A percentile compares a stretch with the other conserved stretches of the same genome.
Conservation (phyloP, 805 yeast species). For the Zygoascus ofunaensis region DNA sequence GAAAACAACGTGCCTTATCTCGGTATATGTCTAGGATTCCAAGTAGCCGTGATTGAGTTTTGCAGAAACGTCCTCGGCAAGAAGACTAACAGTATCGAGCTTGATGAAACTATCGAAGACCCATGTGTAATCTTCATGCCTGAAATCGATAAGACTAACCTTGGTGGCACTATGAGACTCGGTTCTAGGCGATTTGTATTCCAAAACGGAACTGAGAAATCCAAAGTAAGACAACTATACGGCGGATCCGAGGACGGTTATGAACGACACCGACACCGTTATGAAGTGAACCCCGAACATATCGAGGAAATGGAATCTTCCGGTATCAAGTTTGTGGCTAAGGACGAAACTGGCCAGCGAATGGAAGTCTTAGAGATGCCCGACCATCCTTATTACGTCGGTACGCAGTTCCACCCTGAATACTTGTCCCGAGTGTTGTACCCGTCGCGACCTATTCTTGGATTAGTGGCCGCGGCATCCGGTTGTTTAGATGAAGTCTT, state of each 20-base stretch:
- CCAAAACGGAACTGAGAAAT: conserved; percentile 55
- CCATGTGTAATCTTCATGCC: conserved; percentile 96
- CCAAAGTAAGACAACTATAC: conserved; percentile 67
- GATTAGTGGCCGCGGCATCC: conserved; percentile 88
- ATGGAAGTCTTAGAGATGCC: conserved; percentile 89
- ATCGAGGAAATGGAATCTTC: conserved; percentile 59
- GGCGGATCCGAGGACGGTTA: conserved; percentile 58
- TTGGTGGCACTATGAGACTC: conserved; percentile 99
- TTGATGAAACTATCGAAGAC: conserved; percentile 52
- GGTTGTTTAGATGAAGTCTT: conserved; percentile 69
- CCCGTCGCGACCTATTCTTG: conserved; percentile 94
- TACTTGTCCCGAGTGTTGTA: conserved; percentile 92
- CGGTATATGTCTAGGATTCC: conserved; percentile 97
- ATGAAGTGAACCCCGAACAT: conserved; percentile 86
- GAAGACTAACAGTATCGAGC: conserved; percentile 61
- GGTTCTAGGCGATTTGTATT: conserved; percentile 89
- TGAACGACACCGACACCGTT: conserved; percentile 98
- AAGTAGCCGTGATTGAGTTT: conserved; percentile 91
- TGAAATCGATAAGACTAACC: conserved; percentile 86
- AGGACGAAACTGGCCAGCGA: conserved; percentile 80
- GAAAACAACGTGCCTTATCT: conserved; percentile 87
- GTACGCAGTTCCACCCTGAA: conserved; percentile 98
- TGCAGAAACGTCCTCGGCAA: conserved; percentile 70
- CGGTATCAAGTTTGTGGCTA: conserved; percentile 86
- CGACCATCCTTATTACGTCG: conserved; percentile 84